Evolutionary conservation across 2,329 filamentous ascomycete genomes (phyloP), one percentile per base, ranked within the genome.

Genomic region (Stachybotrys chartarum): DNA sequence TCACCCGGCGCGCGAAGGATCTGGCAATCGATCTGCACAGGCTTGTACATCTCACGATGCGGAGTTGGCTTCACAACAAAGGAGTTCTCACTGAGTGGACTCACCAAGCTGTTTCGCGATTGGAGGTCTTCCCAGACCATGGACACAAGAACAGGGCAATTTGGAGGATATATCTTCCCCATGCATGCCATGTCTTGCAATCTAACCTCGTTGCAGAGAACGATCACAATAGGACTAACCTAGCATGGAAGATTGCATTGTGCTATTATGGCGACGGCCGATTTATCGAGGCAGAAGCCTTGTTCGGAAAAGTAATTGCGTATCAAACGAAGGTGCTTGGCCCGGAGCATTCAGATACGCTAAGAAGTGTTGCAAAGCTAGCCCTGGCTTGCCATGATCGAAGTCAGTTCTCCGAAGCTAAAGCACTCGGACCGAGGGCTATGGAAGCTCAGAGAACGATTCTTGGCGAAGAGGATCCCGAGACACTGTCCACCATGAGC

Each of bases 1-100:
- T 72, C 11, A 61, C 55, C 14, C 53, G 54, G 31, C 66, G 64
- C 3, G 57, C 52, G 32, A 60, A 58, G 2, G 57, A 55, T 12
- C 55, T 68, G 1, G 55, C 63, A 7, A 69, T 65, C 54, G 67
- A 71, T 55, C 70, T 72, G 64, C 70, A 72, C 57, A 58, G 66
- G 18, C 60, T 73, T 1, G 70, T 73, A 3, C 70, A 72, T 45
- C 35, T 67, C 45, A 68, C 70, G 7, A 64, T 62, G 2, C 55
- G 62, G 45, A 59, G 65, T 5, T 72, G 68, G 70, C 46, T 57
- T 1, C 52, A 45, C 14, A 18, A 53, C 4, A 48, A 52, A 46
- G 50, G 35, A 44, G 30, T 31, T 17, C 45, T 57, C 24, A 14
- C 17, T 46, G 31, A 50, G 8, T 57, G 56, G 56, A 55, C 49